Evolutionary conservation across 2,329 filamentous ascomycete genomes (phyloP).

Genomic region (Colletotrichum sp.): DNA sequence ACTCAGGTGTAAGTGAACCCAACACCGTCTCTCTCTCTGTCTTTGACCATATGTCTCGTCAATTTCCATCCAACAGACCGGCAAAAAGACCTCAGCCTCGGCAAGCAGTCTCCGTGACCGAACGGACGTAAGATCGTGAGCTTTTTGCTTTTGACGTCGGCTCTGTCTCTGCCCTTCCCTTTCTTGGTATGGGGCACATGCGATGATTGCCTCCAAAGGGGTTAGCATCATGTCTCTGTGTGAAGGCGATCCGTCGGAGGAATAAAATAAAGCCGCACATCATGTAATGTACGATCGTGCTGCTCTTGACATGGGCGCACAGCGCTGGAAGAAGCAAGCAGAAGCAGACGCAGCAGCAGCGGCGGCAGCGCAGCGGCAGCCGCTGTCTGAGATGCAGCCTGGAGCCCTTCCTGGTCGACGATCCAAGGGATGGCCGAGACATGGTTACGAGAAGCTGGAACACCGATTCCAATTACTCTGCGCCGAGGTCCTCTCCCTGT

Average conservation of each 20-base stretch:
- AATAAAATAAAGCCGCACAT: not conserved
- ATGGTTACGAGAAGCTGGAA: not conserved
- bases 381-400: not conserved
- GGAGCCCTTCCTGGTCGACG: not conserved
- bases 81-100: not conserved
- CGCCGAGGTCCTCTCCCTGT: not conserved
- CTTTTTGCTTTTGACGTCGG: not conserved
- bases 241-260: not conserved
- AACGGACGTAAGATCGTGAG: not conserved
- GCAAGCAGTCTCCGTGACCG: not conserved
- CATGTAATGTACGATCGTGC: not conserved
- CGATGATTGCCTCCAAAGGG: not conserved
- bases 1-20: not conserved
- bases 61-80: not conserved
- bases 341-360: not conserved
- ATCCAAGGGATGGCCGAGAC: constrained; percentile 8
- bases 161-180: not conserved
- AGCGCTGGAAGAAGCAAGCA: not conserved
- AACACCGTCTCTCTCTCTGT: not conserved
- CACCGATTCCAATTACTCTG: not conserved
- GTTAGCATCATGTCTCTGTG: not conserved
- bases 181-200: not conserved
- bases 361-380: not conserved
- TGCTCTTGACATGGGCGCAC: not conserved
- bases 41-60: not conserved